Evolutionary conservation across 345 rosid genomes (phyloP).

Genomic region (Gossypium sturtianum): DNA sequence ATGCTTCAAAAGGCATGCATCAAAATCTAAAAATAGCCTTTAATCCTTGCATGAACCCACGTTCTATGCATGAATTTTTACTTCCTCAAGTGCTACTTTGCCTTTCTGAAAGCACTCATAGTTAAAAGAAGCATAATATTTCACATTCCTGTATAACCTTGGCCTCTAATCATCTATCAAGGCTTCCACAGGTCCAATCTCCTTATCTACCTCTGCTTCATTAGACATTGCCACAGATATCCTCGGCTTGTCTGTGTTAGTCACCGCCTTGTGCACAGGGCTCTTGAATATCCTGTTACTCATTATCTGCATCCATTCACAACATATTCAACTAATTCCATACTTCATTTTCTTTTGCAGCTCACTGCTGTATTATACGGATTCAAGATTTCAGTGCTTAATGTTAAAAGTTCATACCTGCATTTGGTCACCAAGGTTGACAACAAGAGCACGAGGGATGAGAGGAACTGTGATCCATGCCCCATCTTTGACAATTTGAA

Average conservation of each 20-base stretch:
- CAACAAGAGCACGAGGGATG: conserved; percentile 39
- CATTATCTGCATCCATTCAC: conserved; percentile 35
- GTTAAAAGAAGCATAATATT: conserved; percentile 36
- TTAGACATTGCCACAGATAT: conserved; percentile 37
- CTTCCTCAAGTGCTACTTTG: conserved; percentile 37
- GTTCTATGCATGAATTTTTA: background rate
- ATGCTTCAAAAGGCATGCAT: background rate
- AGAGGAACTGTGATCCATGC: conserved; percentile 41
- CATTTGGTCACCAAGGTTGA: conserved; percentile 51
- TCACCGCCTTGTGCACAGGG: conserved; percentile 42
- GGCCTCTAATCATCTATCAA: conserved; percentile 31
- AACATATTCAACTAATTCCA: background rate
- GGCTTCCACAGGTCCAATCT: conserved; percentile 27
- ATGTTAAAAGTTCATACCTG: conserved; percentile 22
- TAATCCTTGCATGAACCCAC: background rate
- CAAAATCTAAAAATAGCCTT: background rate
- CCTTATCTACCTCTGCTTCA: conserved; percentile 35
- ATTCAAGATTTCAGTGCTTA: background rate
- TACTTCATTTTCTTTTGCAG: background rate
- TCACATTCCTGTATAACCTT: conserved; percentile 36
- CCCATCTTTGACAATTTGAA: conserved; percentile 31
- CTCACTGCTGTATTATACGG: background rate
- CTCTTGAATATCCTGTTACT: conserved; percentile 56
- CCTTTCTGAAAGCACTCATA: conserved; percentile 39
- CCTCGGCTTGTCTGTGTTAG: conserved; percentile 36